Conservation (phyloP, 1,139 yeast genomes). For the Lodderomyces margitis region DNA sequence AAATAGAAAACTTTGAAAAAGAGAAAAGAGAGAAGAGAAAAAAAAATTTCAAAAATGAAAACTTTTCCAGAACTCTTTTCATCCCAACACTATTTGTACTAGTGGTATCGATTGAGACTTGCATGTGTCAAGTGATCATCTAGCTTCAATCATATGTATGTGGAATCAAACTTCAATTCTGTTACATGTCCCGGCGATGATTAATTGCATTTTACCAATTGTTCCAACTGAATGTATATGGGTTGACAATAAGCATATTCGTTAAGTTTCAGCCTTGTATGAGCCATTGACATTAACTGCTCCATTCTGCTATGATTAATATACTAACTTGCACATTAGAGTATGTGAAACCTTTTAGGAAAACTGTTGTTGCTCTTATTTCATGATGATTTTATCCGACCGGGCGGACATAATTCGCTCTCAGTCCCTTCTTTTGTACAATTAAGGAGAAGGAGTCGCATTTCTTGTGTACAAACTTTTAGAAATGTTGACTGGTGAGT, state of each 20-base stretch:
- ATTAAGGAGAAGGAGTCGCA: conserved; percentile 54
- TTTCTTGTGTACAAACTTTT: conserved; percentile 63
- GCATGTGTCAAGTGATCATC: conserved; percentile 1
- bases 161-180: not conserved
- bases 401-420: conserved; percentile 74
- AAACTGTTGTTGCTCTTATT: conserved; percentile 11
- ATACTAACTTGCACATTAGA: conserved; percentile 4
- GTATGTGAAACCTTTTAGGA: conserved; percentile 4
- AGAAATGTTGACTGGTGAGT: conserved; percentile 50
- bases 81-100: not conserved
- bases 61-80: not conserved
- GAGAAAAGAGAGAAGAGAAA: not conserved
- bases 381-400: conserved; percentile 64
- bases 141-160: conserved; percentile 1
- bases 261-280: conserved; percentile 89
- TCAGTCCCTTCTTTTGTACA: conserved; percentile 49
- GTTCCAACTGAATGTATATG: conserved; percentile 73
- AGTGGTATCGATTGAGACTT: not conserved
- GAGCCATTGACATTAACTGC: conserved; percentile 38
- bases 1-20: not conserved
- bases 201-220: conserved; percentile 74
- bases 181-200: conserved; percentile 45
- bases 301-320: not conserved
- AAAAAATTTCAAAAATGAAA: conserved; percentile 1
- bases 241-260: conserved; percentile 72